A percentile compares a stretch with the other conserved stretches of the same genome.
Conservation (phyloP, 371 early-diverging fungal species). For the Mycotypha africana region DNA sequence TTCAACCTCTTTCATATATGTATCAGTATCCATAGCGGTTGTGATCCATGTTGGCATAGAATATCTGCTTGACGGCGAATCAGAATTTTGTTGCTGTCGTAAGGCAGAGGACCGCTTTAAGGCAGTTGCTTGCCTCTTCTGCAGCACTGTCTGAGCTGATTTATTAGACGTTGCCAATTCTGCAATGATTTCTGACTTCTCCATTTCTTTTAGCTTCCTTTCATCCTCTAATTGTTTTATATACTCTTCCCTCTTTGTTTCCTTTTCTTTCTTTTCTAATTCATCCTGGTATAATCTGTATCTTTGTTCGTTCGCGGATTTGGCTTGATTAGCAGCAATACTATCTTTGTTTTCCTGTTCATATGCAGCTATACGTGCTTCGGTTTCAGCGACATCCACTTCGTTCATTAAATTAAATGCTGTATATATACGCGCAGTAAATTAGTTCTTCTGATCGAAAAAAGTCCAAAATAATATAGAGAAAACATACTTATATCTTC, state of each 20-base stretch:
- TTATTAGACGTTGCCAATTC: slow-evolving; percentile 47
- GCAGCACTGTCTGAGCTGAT: slow-evolving; percentile 44
- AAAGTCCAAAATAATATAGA: neutral
- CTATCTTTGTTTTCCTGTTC: slow-evolving; percentile 75
- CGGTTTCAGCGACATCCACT: slow-evolving; percentile 79
- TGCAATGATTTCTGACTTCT: slow-evolving; percentile 45
- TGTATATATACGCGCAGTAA: too few relatives aligned
- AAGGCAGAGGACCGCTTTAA: slow-evolving; percentile 39
- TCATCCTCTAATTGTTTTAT: slow-evolving; percentile 49
- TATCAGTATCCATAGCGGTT: slow-evolving; percentile 38
- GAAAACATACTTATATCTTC: slow-evolving; percentile 75
- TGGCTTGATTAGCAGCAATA: slow-evolving; percentile 66
- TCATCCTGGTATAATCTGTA: slow-evolving; percentile 35
- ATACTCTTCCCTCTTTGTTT: slow-evolving; percentile 52
- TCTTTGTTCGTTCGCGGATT: slow-evolving; percentile 49
- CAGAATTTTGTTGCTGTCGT: slow-evolving; percentile 16
- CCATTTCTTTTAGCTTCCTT: slow-evolving; percentile 33
- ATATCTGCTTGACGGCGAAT: slow-evolving; percentile 4
- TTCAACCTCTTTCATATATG: slow-evolving; percentile 40
- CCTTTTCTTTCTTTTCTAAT: slow-evolving; percentile 40
- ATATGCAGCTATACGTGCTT: slow-evolving; percentile 74
- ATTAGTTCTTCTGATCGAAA: neutral
- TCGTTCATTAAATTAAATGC: slow-evolving; percentile 86
- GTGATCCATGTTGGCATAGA: slow-evolving; percentile 41
- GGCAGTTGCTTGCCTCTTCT: slow-evolving; percentile 33